phyloP scores from a whole-genome alignment of 352 stramenopile species.

The Globisporangium nagaii region DNA sequence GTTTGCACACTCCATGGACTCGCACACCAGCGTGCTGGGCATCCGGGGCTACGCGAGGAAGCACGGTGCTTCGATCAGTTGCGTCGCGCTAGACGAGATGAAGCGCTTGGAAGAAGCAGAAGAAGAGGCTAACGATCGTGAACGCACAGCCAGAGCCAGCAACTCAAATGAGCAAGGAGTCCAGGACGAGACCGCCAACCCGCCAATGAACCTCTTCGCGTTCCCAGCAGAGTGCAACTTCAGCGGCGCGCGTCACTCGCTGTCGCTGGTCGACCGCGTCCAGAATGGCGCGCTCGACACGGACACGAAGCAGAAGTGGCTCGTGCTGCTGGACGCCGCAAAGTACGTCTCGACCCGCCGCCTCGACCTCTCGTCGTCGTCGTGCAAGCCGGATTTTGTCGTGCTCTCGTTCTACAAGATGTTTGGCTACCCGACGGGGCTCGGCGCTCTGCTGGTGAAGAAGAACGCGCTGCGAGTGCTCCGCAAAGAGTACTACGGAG shows the following conservation, averaged over 20 bases:
- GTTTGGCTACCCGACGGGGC: conserved; percentile 67
- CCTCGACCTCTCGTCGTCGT: conserved; percentile 39
- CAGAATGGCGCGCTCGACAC: conserved; percentile 11
- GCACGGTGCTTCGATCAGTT: conserved; percentile 18
- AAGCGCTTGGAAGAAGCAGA: conserved; percentile 20
- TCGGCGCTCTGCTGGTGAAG: conserved; percentile 56
- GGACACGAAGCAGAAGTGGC: conserved; percentile 18
- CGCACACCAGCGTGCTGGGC: conserved; percentile 70
- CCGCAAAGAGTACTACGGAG: conserved; percentile 56
- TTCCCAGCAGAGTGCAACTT: conserved; percentile 81
- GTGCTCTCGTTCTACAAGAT: conserved; percentile 83
- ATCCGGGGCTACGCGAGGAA: conserved; percentile 41
- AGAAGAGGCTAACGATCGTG: too few species aligned
- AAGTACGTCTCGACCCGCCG: conserved; percentile 56
- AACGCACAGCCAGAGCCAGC: not conserved
- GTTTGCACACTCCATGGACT: conserved; percentile 60
- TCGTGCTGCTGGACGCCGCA: conserved; percentile 67
- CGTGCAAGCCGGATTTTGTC: conserved; percentile 51
- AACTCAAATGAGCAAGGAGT: too few species aligned
- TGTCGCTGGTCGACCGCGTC: conserved; percentile 37
- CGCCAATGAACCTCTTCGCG: conserved; percentile 41
- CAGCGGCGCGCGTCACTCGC: conserved; percentile 43
- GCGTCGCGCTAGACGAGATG: conserved; percentile 35
- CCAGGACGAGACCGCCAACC: not conserved
- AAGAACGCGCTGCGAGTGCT: conserved; percentile 32